Evolutionary conservation across 768 basidiomycete genomes (phyloP).

Genomic region (Rhodocollybia butyracea): DNA sequence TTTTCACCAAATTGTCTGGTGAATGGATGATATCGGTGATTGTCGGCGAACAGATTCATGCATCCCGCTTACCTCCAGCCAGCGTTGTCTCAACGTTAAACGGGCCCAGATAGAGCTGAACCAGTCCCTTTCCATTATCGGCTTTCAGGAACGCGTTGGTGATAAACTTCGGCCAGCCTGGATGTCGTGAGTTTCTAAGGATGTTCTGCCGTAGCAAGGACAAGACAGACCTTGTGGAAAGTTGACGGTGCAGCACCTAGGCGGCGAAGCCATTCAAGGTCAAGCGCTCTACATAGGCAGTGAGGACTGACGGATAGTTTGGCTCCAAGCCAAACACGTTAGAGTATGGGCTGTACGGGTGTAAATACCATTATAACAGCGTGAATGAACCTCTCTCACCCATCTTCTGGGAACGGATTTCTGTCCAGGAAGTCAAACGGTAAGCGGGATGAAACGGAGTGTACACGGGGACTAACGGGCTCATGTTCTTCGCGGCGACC

Average conservation of each 20-base stretch:
- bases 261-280: not conserved
- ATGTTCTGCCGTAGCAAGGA: too few relatives aligned
- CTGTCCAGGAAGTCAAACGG: slow-evolving; percentile 21
- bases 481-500: slow-evolving; percentile 54
- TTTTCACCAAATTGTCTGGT: slow-evolving; percentile 38
- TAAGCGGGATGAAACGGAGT: not conserved
- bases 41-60: not conserved
- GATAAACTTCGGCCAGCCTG: slow-evolving; percentile 55
- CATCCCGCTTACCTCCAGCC: slow-evolving; percentile 24
- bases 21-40: not conserved
- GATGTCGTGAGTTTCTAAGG: too few relatives aligned
- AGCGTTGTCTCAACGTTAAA: slow-evolving; percentile 40
- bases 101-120: slow-evolving; percentile 48
- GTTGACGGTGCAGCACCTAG: slow-evolving; percentile 50
- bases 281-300: too few relatives aligned
- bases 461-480: slow-evolving; percentile 25
- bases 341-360: slow-evolving; percentile 34
- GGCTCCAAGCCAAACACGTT: slow-evolving; percentile 50
- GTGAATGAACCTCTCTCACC: slow-evolving; percentile 24
- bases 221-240: too few relatives aligned
- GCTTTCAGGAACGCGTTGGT: slow-evolving; percentile 48
- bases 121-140: slow-evolving; percentile 37
- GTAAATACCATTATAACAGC: not conserved
- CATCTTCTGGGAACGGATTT: slow-evolving; percentile 51
- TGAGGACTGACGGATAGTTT: slow-evolving; percentile 40